Evolutionary conservation across 257 asterid genomes (phyloP).

Genomic region (Leonotis leonurus): DNA sequence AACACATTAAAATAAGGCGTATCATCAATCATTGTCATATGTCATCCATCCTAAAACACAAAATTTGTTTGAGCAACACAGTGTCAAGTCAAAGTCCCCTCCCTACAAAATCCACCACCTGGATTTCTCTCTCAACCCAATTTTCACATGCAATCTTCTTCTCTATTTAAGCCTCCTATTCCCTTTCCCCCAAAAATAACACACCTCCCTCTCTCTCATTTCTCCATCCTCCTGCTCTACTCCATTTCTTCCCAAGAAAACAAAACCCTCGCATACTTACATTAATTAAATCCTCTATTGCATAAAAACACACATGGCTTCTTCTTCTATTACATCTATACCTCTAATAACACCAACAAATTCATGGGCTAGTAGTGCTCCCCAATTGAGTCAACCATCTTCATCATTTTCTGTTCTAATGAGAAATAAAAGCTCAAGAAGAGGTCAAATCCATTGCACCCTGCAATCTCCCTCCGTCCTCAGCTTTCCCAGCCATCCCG

Average conservation of each 20-base stretch:
- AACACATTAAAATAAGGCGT: neutral
- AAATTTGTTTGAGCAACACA: neutral
- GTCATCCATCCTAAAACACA: slow-evolving; percentile 11
- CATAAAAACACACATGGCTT: slow-evolving; percentile 21
- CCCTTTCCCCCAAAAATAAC: slow-evolving; percentile 25
- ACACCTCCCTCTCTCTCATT: neutral
- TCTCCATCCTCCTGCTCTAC: neutral
- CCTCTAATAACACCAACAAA: neutral
- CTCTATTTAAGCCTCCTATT: slow-evolving; percentile 38
- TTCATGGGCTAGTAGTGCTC: neutral
- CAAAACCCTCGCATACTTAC: neutral
- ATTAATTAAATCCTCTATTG: neutral
- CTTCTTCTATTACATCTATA: slow-evolving; percentile 9
- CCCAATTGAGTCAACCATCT: neutral
- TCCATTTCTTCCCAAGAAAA: neutral
- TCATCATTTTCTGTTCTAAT: slow-evolving; percentile 16
- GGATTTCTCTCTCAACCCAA: slow-evolving; percentile 32
- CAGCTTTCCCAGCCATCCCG: slow-evolving; percentile 26
- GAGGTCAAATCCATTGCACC: slow-evolving; percentile 21
- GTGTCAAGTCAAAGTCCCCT: slow-evolving; percentile 20
- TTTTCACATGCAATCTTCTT: neutral
- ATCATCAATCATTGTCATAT: slow-evolving; percentile 26
- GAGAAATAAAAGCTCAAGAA: slow-evolving; percentile 10
- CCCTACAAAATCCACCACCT: slow-evolving; percentile 44
- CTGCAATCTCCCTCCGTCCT: slow-evolving; percentile 31